phyloP scores from a whole-genome alignment of 768 basidiomycete genomes.

The Trametes sanguinea region DNA sequence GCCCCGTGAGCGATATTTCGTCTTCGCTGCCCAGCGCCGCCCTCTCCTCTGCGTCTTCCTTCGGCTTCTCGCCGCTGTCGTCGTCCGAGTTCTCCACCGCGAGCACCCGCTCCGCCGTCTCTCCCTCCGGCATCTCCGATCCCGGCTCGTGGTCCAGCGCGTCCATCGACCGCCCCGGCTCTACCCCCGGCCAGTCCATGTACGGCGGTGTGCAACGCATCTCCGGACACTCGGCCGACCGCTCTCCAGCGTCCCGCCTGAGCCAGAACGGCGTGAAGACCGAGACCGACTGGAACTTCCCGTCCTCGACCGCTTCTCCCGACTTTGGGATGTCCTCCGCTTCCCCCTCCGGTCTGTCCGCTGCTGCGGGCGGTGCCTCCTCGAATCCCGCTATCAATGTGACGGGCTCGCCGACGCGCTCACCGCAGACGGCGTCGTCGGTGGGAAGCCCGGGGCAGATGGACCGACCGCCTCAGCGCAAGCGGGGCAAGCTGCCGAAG shows the following conservation, averaged over 20 bases:
- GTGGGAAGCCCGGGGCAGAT: slow-evolving; percentile 55
- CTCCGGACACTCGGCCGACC: slow-evolving; percentile 64
- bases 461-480: slow-evolving; percentile 71
- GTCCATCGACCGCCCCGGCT: slow-evolving; percentile 67
- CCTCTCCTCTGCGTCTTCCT: slow-evolving; percentile 50
- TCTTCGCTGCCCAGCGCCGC: slow-evolving; percentile 53
- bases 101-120: slow-evolving; percentile 35
- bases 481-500: slow-evolving; percentile 87
- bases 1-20: slow-evolving; percentile 47
- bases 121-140: slow-evolving; percentile 38
- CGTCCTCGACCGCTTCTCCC: slow-evolving; percentile 44
- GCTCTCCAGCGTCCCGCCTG: slow-evolving; percentile 31
- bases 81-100: slow-evolving; percentile 12
- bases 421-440: slow-evolving; percentile 43
- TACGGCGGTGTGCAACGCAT: slow-evolving; percentile 70
- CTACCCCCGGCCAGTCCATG: slow-evolving; percentile 65
- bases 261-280: slow-evolving; percentile 33
- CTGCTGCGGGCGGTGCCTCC: slow-evolving; percentile 11
- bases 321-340: slow-evolving; percentile 46
- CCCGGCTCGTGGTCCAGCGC: slow-evolving; percentile 24
- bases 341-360: slow-evolving; percentile 32
- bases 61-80: slow-evolving; percentile 43
- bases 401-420: slow-evolving; percentile 50
- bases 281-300: slow-evolving; percentile 72
- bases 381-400: slow-evolving; percentile 42